Conservation (phyloP, 805 yeast genomes). For the Candida caryicola region DNA sequence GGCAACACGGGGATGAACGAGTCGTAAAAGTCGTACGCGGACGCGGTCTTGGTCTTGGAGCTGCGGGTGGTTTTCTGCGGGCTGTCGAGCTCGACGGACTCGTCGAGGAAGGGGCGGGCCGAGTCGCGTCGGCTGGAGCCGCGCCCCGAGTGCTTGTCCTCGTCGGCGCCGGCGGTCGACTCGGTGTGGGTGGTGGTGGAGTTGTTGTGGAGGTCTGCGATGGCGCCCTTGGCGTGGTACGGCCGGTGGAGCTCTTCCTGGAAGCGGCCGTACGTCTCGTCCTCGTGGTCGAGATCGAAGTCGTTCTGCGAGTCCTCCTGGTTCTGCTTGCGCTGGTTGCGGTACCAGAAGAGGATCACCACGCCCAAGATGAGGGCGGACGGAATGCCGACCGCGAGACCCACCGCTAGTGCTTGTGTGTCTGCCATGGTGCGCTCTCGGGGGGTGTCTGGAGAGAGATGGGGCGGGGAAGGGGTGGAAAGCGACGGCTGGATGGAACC, state of each 20-base stretch:
- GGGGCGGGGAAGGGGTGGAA: neutral
- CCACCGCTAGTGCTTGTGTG: slow-evolving; percentile 30
- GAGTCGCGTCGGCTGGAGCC: neutral
- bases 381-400: slow-evolving; percentile 42
- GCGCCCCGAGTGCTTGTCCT: neutral
- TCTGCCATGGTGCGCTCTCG: neutral
- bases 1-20: slow-evolving; percentile 40
- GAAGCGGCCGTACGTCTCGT: slow-evolving; percentile 34
- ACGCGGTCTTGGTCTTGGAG: slow-evolving; percentile 14
- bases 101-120: slow-evolving; percentile 1
- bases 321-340: slow-evolving; percentile 30
- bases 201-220: slow-evolving; percentile 11
- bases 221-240: slow-evolving; percentile 1
- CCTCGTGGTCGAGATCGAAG: slow-evolving; percentile 37
- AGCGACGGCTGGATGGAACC: too few relatives aligned
- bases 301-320: slow-evolving; percentile 31
- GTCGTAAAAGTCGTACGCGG: slow-evolving; percentile 43
- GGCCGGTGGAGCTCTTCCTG: slow-evolving; percentile 36
- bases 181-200: slow-evolving; percentile 8
- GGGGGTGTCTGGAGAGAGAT: neutral
- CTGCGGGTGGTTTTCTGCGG: slow-evolving; percentile 9
- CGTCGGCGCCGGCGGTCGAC: neutral
- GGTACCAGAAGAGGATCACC: slow-evolving; percentile 23
- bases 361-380: slow-evolving; percentile 27
- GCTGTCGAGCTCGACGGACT: slow-evolving; percentile 10